These are phyloP conservation scores for Opeltia flavorubescens DNA, from an alignment of 495 filamentous ascomycete genomes.

Conservation along the genomic window DNA sequence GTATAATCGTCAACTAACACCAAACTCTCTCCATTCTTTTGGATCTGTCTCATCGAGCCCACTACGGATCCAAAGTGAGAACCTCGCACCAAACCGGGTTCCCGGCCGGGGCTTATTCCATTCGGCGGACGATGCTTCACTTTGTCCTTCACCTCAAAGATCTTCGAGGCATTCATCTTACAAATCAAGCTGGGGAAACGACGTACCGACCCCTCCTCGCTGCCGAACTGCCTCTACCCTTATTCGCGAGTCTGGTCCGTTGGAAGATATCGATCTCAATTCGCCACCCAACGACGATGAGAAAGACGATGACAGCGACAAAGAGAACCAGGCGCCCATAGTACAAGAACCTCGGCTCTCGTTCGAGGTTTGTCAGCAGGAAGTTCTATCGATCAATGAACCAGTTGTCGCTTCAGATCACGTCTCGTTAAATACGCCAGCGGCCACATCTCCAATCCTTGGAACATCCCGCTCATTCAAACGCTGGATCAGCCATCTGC, in stretches of 20 bases:
- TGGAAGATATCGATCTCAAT: slow-evolving; percentile 11
- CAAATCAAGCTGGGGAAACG: slow-evolving; percentile 5
- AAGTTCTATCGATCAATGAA: slow-evolving; percentile 1
- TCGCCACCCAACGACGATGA: background rate
- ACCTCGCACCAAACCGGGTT: slow-evolving; percentile 4
- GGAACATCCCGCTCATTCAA: slow-evolving; percentile 24
- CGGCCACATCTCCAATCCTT: background rate
- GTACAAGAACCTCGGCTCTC: background rate
- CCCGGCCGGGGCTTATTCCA: background rate
- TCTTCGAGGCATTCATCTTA: slow-evolving; percentile 2
- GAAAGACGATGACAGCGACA: background rate
- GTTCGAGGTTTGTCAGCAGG: slow-evolving; percentile 4
- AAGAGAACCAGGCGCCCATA: background rate
- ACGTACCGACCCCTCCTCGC: background rate
- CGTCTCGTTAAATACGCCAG: background rate
- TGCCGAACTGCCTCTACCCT: slow-evolving; percentile 1
- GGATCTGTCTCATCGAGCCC: slow-evolving; percentile 1
- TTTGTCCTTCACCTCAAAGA: background rate
- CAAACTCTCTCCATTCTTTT: slow-evolving; percentile 2
- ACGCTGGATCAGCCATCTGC: slow-evolving; percentile 42
- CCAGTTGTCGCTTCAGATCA: background rate
- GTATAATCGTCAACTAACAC: background rate
- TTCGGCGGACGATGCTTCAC: background rate
- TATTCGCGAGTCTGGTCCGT: slow-evolving; percentile 5
- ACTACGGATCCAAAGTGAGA: slow-evolving; percentile 7